Evolutionary conservation across 192 early-diverging fungal species (phyloP).

Genomic region (Linderina pennispora): DNA sequence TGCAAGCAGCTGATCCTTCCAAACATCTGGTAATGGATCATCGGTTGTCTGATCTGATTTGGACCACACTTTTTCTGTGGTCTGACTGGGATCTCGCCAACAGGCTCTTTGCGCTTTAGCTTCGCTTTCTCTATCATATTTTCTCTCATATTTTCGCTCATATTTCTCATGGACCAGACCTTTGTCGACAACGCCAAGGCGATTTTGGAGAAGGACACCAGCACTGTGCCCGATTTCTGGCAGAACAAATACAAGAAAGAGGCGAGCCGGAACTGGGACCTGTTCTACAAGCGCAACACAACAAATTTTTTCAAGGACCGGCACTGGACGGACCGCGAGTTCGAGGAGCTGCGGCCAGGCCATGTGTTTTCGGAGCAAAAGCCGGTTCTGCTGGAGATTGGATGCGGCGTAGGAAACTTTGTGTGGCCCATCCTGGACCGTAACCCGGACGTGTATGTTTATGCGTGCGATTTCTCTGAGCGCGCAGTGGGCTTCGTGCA

Average conservation of each 20-base stretch:
- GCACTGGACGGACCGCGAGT: constrained; percentile 93
- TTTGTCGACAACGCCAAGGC: constrained; percentile 53
- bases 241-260: constrained; percentile 73
- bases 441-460: constrained; percentile 79
- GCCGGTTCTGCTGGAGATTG: constrained; percentile 75
- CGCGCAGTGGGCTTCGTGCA: constrained; percentile 93
- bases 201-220: constrained; percentile 57
- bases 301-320: constrained; percentile 96
- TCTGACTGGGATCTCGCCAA: too few relatives aligned
- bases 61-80: too few relatives aligned
- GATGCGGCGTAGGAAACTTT: constrained; percentile 97
- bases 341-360: constrained; percentile 69
- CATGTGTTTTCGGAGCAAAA: constrained; percentile 21
- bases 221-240: constrained; percentile 66
- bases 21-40: too few relatives aligned
- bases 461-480: constrained; percentile 87
- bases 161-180: constrained; percentile 46
- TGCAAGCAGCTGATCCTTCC: too few relatives aligned
- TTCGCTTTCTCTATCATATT: too few relatives aligned
- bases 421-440: constrained; percentile 87
- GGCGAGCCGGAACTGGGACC: constrained; percentile 75
- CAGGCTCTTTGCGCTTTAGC: too few relatives aligned
- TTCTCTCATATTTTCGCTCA: too few relatives aligned
- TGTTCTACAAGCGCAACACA: constrained; percentile 76
- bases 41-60: too few relatives aligned